Evolutionary conservation across 768 basidiomycete genomes (phyloP).

Genomic region (Vararia minispora): DNA sequence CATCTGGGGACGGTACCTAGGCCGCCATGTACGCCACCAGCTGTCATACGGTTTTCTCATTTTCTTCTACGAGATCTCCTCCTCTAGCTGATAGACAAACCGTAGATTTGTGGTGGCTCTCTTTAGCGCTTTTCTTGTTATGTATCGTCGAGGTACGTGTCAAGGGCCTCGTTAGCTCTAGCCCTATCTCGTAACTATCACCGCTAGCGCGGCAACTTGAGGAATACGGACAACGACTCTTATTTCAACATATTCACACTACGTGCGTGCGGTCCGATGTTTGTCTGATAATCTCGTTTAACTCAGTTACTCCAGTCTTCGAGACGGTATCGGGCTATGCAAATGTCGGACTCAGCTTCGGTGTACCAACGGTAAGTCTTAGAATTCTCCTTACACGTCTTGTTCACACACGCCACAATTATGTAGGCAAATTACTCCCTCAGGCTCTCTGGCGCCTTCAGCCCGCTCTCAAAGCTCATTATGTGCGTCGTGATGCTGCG

Average conservation of each 20-base stretch:
- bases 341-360: slow-evolving; percentile 33
- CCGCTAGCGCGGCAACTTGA: slow-evolving; percentile 19
- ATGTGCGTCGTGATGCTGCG: slow-evolving; percentile 70
- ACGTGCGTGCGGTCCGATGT: slow-evolving; percentile 15
- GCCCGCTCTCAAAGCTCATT: slow-evolving; percentile 59
- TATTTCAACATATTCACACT: slow-evolving; percentile 34
- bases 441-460: slow-evolving; percentile 45
- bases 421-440: slow-evolving; percentile 45
- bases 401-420: slow-evolving; percentile 8
- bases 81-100: neutral
- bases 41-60: slow-evolving; percentile 37
- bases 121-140: slow-evolving; percentile 33
- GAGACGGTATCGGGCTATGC: slow-evolving; percentile 16
- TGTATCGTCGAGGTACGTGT: slow-evolving; percentile 32
- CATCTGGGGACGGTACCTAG: slow-evolving; percentile 27
- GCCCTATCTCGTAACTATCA: neutral
- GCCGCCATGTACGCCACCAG: slow-evolving; percentile 33
- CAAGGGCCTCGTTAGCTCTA: too few species aligned
- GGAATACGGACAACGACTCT: slow-evolving; percentile 16
- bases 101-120: slow-evolving; percentile 37
- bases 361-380: slow-evolving; percentile 24
- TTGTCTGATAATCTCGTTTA: slow-evolving; percentile 15
- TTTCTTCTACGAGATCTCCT: too few species aligned
- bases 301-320: slow-evolving; percentile 13
- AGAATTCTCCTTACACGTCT: slow-evolving; percentile 4